These are phyloP conservation scores for Cutaneotrichosporon curvatum DNA, from an alignment of 1,284 basidiomycete species.

Conservation along the genomic window DNA sequence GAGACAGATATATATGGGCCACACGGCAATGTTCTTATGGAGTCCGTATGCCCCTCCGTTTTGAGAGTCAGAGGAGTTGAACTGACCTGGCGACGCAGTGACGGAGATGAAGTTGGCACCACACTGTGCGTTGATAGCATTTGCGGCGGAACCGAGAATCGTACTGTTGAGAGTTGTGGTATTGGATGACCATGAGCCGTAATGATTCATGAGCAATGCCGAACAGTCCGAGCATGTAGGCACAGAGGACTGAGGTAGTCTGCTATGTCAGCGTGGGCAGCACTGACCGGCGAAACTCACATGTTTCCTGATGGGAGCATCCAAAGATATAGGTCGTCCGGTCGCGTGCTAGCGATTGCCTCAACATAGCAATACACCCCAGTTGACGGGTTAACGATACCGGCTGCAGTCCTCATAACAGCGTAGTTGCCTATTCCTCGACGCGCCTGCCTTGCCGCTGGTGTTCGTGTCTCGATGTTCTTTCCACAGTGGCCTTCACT, in stretches of 20 bases:
- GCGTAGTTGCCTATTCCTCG: slow-evolving; percentile 38
- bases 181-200: slow-evolving; percentile 18
- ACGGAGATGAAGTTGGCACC: slow-evolving; percentile 27
- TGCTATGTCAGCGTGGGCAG: not conserved
- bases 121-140: slow-evolving; percentile 31
- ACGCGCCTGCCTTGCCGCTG: slow-evolving; percentile 25
- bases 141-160: slow-evolving; percentile 24
- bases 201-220: slow-evolving; percentile 29
- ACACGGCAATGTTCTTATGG: too few species aligned
- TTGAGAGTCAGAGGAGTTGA: too few species aligned
- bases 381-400: slow-evolving; percentile 26
- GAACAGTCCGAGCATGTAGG: slow-evolving; percentile 44
- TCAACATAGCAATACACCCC: slow-evolving; percentile 42
- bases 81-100: too few species aligned
- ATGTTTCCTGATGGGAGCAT: slow-evolving; percentile 33
- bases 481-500: slow-evolving; percentile 32
- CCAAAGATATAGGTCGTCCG: slow-evolving; percentile 46
- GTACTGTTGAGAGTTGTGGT: slow-evolving; percentile 34
- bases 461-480: slow-evolving; percentile 26
- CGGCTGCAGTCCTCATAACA: slow-evolving; percentile 32
- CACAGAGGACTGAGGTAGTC: slow-evolving; percentile 13
- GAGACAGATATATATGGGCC: not conserved
- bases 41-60: too few species aligned
- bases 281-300: too few species aligned
- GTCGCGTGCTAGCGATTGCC: slow-evolving; percentile 24